Evolutionary conservation across 2,329 filamentous ascomycete genomes (phyloP).

Genomic region (Coniochaeta ligniaria): DNA sequence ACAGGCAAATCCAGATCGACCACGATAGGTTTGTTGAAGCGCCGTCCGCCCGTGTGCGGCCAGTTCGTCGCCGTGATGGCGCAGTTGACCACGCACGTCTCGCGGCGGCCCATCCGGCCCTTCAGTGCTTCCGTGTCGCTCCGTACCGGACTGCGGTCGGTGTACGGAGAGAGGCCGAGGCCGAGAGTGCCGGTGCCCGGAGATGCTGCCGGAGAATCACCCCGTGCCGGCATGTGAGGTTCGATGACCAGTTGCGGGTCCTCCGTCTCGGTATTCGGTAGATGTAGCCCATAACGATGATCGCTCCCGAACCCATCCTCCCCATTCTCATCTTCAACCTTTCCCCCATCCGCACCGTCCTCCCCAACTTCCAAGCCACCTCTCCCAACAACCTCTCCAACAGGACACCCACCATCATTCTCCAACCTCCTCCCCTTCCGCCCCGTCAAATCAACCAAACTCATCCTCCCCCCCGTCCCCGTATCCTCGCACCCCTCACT

Average conservation of each 20-base stretch:
- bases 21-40: conserved; percentile 74
- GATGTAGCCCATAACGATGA: not conserved
- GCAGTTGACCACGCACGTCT: conserved; percentile 77
- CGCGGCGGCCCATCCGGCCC: conserved; percentile 40
- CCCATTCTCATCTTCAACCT: not conserved
- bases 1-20: conserved; percentile 70
- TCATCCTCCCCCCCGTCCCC: conserved; percentile 51
- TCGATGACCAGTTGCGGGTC: not conserved
- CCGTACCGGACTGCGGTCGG: conserved; percentile 21
- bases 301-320: not conserved
- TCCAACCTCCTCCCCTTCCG: conserved; percentile 31
- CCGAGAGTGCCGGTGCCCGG: conserved; percentile 24
- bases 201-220: conserved; percentile 5
- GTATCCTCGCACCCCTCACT: conserved; percentile 52
- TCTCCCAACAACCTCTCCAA: not conserved
- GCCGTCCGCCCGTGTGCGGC: conserved; percentile 54
- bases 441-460: conserved; percentile 53
- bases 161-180: conserved; percentile 30
- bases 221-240: not conserved
- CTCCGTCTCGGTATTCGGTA: not conserved
- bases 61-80: conserved; percentile 64
- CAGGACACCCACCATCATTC: conserved; percentile 34
- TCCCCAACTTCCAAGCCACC: not conserved
- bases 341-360: not conserved
- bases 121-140: conserved; percentile 32